A percentile compares a stretch with the other conserved stretches of the same genome.
Evolutionary conservation across 2,329 filamentous ascomycete genomes (phyloP).

Genomic region (Penicillium sp.): DNA sequence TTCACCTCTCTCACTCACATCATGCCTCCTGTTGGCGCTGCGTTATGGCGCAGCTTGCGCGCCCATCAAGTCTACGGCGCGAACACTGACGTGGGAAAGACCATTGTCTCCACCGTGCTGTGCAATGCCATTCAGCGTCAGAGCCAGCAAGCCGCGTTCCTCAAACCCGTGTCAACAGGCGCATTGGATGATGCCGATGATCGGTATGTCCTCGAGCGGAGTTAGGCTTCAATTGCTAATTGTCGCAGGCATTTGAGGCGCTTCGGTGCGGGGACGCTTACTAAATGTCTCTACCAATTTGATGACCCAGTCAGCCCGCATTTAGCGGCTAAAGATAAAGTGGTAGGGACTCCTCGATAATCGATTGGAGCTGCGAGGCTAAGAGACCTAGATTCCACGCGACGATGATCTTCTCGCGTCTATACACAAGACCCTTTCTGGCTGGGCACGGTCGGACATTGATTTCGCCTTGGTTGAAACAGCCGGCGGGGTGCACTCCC

Average conservation of each 20-base stretch:
- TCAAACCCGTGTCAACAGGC: slow-evolving; percentile 84
- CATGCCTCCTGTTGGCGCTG: slow-evolving; percentile 57
- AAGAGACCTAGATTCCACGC: slow-evolving; percentile 47
- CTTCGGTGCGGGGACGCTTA: slow-evolving; percentile 59
- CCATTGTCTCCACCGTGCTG: slow-evolving; percentile 73
- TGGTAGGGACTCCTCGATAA: slow-evolving; percentile 7
- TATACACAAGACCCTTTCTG: slow-evolving; percentile 49
- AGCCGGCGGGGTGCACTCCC: slow-evolving; percentile 79
- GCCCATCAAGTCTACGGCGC: slow-evolving; percentile 78
- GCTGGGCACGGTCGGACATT: slow-evolving; percentile 36
- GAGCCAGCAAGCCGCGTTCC: slow-evolving; percentile 58
- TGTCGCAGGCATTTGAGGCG: slow-evolving; percentile 61
- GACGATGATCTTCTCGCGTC: slow-evolving; percentile 53
- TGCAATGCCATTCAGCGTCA: slow-evolving; percentile 61
- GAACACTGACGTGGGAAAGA: slow-evolving; percentile 85
- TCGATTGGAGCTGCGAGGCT: background rate
- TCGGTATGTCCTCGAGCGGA: slow-evolving; percentile 47
- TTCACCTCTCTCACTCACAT: background rate
- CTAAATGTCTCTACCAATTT: slow-evolving; percentile 70
- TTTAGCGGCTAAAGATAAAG: slow-evolving; percentile 62
- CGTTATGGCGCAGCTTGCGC: slow-evolving; percentile 69
- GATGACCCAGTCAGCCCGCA: slow-evolving; percentile 76
- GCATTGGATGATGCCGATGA: slow-evolving; percentile 70
- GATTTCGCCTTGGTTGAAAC: slow-evolving; percentile 76
- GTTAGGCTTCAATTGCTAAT: slow-evolving; percentile 1